Percentiles rank a stretch among this genome's conserved stretches.
Evolutionary conservation across 306 rosid genomes (phyloP).

Genomic region (cucumber (Cucumis sativus)): DNA sequence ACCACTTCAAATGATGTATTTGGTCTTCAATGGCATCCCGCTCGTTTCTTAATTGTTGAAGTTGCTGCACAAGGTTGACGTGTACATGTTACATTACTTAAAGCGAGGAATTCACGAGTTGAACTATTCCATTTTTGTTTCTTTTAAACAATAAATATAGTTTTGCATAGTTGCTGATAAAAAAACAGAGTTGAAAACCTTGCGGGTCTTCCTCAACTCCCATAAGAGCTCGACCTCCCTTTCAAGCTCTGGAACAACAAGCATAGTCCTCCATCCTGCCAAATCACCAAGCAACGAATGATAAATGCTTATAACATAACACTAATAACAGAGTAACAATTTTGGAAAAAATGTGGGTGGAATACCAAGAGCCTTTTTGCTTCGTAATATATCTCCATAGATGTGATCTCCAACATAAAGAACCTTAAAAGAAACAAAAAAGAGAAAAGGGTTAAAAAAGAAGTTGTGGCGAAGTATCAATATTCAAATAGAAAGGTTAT

Average conservation of each 20-base stretch:
- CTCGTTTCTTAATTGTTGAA: constrained; percentile 59
- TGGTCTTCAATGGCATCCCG: constrained; percentile 80
- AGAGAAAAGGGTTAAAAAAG: not conserved
- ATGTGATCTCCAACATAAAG: constrained; percentile 98
- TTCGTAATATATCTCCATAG: constrained; percentile 91
- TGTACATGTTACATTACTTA: not conserved
- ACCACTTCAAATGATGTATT: constrained; percentile 70
- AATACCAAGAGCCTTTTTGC: constrained; percentile 96
- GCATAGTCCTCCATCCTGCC: constrained; percentile 99
- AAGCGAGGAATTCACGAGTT: not conserved
- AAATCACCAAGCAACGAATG: not conserved
- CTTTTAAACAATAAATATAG: not conserved
- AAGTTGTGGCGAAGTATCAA: not conserved
- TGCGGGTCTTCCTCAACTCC: constrained; percentile 66
- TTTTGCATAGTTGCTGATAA: not conserved
- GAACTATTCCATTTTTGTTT: not conserved
- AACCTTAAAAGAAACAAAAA: constrained; percentile 38
- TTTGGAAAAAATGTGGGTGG: constrained; percentile 10
- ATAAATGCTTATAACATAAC: not conserved
- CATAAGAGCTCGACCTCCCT: constrained; percentile 83
- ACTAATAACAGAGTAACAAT: not conserved
- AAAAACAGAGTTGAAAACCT: constrained; percentile 32
- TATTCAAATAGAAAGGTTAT: not conserved
- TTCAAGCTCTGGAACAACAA: constrained; percentile 93
- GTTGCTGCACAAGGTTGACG: constrained; percentile 42